Conservation (phyloP, 768 basidiomycete species). For the Tulasnella sp. region DNA sequence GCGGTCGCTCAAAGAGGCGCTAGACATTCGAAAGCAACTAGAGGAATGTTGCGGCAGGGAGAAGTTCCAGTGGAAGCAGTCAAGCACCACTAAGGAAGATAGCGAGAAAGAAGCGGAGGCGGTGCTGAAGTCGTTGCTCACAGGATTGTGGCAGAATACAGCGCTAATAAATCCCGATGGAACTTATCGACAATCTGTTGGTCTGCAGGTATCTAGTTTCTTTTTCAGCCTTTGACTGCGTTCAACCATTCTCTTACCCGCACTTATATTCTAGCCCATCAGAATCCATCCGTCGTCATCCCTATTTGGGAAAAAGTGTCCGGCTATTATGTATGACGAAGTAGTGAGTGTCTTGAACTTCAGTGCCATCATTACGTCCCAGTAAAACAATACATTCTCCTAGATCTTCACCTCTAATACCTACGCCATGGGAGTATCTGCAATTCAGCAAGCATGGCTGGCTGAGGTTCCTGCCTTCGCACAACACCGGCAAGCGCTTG, state of each 20-base stretch:
- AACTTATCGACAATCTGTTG: conserved; percentile 57
- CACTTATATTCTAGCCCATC: conserved; percentile 37
- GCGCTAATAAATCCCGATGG: conserved; percentile 80
- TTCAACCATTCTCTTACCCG: not conserved
- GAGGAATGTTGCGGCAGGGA: conserved; percentile 46
- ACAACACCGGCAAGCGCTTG: conserved; percentile 1
- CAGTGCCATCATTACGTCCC: not conserved
- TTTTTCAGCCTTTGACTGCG: not conserved
- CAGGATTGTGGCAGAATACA: conserved; percentile 70
- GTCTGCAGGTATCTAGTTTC: conserved; percentile 25
- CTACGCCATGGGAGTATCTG: conserved; percentile 87
- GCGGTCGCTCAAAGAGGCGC: conserved; percentile 65
- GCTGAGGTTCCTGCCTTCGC: conserved; percentile 12
- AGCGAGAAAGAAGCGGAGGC: conserved; percentile 53
- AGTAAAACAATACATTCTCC: not conserved
- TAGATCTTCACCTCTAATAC: conserved; percentile 73
- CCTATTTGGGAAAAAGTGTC: conserved; percentile 67
- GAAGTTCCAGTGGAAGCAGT: conserved; percentile 46
- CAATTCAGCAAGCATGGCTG: conserved; percentile 51
- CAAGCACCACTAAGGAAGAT: conserved; percentile 23
- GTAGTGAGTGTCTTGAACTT: conserved; percentile 43
- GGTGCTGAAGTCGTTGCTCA: conserved; percentile 58
- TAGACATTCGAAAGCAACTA: conserved; percentile 72
- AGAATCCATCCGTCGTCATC: conserved; percentile 89
- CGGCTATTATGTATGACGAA: conserved; percentile 88